Conservation (phyloP, 202 grass and related monocot genomes). For the Setaria viridis region DNA sequence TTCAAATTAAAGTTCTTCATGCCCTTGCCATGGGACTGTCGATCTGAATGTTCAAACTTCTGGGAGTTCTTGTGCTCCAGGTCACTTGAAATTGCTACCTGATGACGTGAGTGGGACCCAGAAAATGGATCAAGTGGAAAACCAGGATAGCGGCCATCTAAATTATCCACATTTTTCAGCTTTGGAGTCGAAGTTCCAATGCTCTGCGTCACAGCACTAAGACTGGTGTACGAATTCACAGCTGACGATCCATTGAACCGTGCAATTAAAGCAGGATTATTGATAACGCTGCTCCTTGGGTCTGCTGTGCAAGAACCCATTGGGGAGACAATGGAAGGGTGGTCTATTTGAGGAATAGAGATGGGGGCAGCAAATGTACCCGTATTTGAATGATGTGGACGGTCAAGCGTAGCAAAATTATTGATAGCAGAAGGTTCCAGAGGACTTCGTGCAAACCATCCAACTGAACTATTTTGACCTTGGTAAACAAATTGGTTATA, state of each 20-base stretch:
- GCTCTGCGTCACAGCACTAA: constrained; percentile 44
- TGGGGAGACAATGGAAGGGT: constrained; percentile 34
- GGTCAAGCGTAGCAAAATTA: constrained; percentile 52
- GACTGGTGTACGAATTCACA: constrained; percentile 46
- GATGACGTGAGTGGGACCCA: constrained; percentile 36
- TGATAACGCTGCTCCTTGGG: constrained; percentile 37
- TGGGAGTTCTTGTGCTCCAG: constrained; percentile 48
- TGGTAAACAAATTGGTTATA: constrained; percentile 45
- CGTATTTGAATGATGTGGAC: constrained; percentile 38
- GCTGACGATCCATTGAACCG: constrained; percentile 48
- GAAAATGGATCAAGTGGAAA: constrained; percentile 53
- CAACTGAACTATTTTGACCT: constrained; percentile 43
- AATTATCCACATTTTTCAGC: constrained; percentile 30
- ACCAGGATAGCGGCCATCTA: constrained; percentile 43
- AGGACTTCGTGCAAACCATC: constrained; percentile 58
- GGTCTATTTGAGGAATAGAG: constrained; percentile 43
- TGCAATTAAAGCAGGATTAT: constrained; percentile 51
- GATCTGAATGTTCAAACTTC: constrained; percentile 49
- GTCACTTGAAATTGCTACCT: constrained; percentile 43
- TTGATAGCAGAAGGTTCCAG: constrained; percentile 30
- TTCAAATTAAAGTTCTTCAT: constrained; percentile 76
- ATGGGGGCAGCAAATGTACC: constrained; percentile 46
- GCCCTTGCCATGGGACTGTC: constrained; percentile 37
- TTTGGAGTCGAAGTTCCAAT: constrained; percentile 31
- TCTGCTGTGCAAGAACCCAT: constrained; percentile 39